Base-by-base conservation (phyloP, 345 rosid genomes). In the Trapa bicornis region DNA sequence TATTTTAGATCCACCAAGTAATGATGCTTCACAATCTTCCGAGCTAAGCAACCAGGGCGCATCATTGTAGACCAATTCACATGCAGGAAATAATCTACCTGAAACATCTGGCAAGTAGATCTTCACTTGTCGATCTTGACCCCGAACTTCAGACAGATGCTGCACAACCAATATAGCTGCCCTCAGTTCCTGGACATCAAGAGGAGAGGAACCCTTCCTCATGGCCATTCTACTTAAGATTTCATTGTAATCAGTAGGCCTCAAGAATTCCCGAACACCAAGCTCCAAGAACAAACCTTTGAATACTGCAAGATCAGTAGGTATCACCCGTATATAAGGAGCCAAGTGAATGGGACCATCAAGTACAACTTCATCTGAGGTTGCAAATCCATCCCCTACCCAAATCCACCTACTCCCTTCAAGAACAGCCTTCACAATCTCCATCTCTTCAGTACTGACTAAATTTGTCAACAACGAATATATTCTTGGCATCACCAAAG, bases 361-460 rank as follows among this genome's bases (percentile, higher is more conserved):
- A 50, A 92, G 92, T 70, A 89, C 98, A 75, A 92, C 96, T 87
- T 92, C 98, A 71, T 85, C 85, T 41, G 80, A 70, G 7, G 83
- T 92, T 70, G 98, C 90, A 87, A 92, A 92, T 71, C 98, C 98
- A 84, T 89, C 98, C 69, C 98, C 98, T 58, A 92, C 96, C 98
- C 98, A 92, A 70, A 92, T 86, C 98, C 98, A 92, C 72, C 96
- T 91, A 78, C 96, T 83, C 53, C 95, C 98, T 86, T 92, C 98
- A 77, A 92, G 91, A 77, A 92, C 84, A 78, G 96, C 96, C 80
- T 92, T 87, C 72, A 89, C 86, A 71, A 92, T 87, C 66, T 92
- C 98, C 91, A 89, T 87, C 78, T 92, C 98, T 79, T 89, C 98
- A 13, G 98, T 80, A 75, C 88, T 85, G 72, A 86, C 78, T 80